Percentiles rank a stretch among this genome's conserved stretches.
These are phyloP conservation scores for Solanum arcanum DNA, from an alignment of 257 asterid species.

Conservation along the genomic window DNA sequence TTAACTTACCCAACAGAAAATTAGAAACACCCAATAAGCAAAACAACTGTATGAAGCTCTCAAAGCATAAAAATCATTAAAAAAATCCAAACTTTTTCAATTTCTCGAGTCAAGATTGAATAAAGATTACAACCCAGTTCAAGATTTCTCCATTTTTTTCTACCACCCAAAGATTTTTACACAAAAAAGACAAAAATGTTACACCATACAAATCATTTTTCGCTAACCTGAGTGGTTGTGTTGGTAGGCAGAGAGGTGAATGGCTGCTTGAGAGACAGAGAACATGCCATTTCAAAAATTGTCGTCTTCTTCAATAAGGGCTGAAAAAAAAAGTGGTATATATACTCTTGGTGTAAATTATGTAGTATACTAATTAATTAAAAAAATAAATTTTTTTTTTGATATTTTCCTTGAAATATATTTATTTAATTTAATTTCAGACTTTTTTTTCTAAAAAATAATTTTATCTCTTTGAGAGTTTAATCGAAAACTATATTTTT, in stretches of 20 bases:
- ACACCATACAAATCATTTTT: not conserved
- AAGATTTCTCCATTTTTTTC: not conserved
- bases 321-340: not conserved
- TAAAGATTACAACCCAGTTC: not conserved
- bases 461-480: not conserved
- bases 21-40: not conserved
- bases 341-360: not conserved
- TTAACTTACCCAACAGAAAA: not conserved
- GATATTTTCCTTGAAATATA: not conserved
- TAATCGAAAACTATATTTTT: rapidly evolving
- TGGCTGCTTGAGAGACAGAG: constrained; percentile 34
- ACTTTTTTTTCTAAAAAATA: rapidly evolving
- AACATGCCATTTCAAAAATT: constrained; percentile 27
- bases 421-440: not conserved
- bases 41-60: not conserved
- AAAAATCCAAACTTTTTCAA: not conserved
- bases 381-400: not conserved
- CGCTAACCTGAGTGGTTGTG: constrained; percentile 25
- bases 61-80: not conserved
- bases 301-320: not conserved
- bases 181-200: not conserved
- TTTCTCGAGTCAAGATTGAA: not conserved
- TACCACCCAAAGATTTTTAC: not conserved
- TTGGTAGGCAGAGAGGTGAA: constrained; percentile 6
- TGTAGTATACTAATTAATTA: not conserved